These are phyloP conservation scores for Dothistroma septosporum DNA, from an alignment of 2,329 filamentous ascomycete genomes.

Conservation along the genomic window DNA sequence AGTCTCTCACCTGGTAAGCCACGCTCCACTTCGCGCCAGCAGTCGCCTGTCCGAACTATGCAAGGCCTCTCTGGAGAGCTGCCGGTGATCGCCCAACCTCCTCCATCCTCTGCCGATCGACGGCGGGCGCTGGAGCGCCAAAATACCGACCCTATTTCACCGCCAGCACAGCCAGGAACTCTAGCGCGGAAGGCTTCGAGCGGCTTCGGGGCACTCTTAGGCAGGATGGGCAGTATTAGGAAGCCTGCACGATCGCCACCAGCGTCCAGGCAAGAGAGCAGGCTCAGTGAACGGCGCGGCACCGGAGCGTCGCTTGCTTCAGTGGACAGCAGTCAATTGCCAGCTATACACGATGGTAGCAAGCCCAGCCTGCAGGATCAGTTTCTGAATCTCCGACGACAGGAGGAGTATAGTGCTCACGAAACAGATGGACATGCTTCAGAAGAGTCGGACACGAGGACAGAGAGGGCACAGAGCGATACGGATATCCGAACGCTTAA, in stretches of 20 bases:
- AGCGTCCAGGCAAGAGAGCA: constrained; percentile 21
- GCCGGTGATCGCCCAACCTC: constrained; percentile 55
- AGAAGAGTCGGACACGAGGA: constrained; percentile 15
- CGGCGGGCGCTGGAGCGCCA: constrained; percentile 24
- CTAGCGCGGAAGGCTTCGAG: constrained; percentile 69
- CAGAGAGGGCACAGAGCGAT: constrained; percentile 34
- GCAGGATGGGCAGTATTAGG: constrained; percentile 56
- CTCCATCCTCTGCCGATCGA: constrained; percentile 36
- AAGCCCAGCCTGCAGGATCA: constrained; percentile 45
- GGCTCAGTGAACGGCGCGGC: constrained; percentile 24
- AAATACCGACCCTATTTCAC: constrained; percentile 20
- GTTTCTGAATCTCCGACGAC: constrained; percentile 44
- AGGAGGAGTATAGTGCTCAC: constrained; percentile 40
- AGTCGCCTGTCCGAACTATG: constrained; percentile 35
- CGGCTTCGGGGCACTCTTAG: constrained; percentile 76
- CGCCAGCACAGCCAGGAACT: constrained; percentile 40
- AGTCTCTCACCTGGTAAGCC: constrained; percentile 23
- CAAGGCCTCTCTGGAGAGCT: constrained; percentile 70
- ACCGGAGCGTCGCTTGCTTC: constrained; percentile 25
- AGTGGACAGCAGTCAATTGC: constrained; percentile 22
- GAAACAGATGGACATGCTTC: constrained; percentile 16
- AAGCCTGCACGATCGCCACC: constrained; percentile 54
- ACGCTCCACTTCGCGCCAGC: constrained; percentile 24
- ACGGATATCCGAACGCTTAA: constrained; percentile 34
- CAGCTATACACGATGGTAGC: constrained; percentile 27